phyloP scores from a whole-genome alignment of 176 grass and related monocot genomes.

The Cocos nucifera region DNA sequence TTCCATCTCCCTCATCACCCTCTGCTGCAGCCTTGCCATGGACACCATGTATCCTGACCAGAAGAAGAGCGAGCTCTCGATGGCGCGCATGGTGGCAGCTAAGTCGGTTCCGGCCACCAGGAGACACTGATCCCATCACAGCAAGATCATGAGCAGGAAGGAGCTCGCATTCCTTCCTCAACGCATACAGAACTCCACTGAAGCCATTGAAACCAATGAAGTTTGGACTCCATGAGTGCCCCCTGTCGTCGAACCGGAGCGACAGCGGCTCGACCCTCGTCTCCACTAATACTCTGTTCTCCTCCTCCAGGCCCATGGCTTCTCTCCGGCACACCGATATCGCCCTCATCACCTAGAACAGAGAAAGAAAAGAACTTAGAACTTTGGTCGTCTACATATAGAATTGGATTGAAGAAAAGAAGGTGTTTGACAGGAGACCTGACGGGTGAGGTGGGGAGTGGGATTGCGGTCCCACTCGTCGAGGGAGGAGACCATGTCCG shows the following conservation, averaged over 20 bases:
- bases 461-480: conserved; percentile 9
- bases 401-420: too few relatives aligned
- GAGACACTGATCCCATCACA: conserved; percentile 13
- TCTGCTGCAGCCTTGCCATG: conserved; percentile 9
- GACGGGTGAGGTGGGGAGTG: not conserved
- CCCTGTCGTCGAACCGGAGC: conserved; percentile 12
- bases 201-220: conserved; percentile 15
- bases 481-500: conserved; percentile 11
- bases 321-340: conserved; percentile 12
- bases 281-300: conserved; percentile 17
- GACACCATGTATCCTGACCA: not conserved
- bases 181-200: conserved; percentile 4
- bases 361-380: not conserved
- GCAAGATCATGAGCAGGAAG: conserved; percentile 10
- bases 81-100: not conserved
- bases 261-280: conserved; percentile 5
- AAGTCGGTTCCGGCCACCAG: conserved; percentile 3
- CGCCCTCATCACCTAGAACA: conserved; percentile 5
- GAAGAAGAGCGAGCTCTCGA: conserved; percentile 2
- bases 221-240: conserved; percentile 1
- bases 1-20: conserved; percentile 12
- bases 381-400: too few relatives aligned
- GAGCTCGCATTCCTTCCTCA: conserved; percentile 18
- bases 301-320: conserved; percentile 12
- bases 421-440: not conserved